phyloP scores from a whole-genome alignment of 306 rosid genomes.

The Prunus mira region DNA sequence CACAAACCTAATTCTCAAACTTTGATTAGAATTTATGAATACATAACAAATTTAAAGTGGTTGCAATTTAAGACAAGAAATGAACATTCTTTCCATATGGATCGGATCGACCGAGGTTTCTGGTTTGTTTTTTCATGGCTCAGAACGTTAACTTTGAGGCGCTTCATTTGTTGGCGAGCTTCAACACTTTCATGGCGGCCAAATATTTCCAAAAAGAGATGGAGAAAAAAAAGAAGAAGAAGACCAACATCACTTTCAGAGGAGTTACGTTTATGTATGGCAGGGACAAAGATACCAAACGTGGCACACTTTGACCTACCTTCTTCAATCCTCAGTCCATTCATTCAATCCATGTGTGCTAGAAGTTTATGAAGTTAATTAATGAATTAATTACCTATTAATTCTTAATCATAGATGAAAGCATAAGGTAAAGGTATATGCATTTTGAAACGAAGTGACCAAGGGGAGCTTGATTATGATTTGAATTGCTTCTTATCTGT shows the following conservation, averaged over 20 bases:
- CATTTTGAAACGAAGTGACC: too few relatives aligned
- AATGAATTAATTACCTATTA: neutral
- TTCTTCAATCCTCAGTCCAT: neutral
- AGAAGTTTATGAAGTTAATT: neutral
- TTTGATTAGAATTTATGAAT: neutral
- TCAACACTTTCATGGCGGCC: conserved; percentile 1
- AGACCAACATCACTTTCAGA: neutral
- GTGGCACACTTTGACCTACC: neutral
- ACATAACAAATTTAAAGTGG: neutral
- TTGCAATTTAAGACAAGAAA: neutral
- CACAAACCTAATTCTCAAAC: neutral
- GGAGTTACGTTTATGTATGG: too few relatives aligned
- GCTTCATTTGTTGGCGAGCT: neutral
- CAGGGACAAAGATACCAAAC: neutral
- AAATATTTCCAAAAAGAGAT: neutral
- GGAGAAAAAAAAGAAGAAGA: neutral
- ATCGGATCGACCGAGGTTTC: conserved; percentile 6
- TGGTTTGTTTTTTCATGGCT: neutral
- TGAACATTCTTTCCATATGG: neutral
- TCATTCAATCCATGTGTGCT: conserved; percentile 2
- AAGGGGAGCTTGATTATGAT: too few relatives aligned
- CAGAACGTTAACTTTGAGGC: conserved; percentile 11
- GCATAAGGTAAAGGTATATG: neutral
- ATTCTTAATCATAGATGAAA: neutral
- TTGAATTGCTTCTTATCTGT: too few relatives aligned